These are phyloP conservation scores for Eucalyptus tenuipes DNA, from an alignment of 345 rosid species.

Conservation along the genomic window DNA sequence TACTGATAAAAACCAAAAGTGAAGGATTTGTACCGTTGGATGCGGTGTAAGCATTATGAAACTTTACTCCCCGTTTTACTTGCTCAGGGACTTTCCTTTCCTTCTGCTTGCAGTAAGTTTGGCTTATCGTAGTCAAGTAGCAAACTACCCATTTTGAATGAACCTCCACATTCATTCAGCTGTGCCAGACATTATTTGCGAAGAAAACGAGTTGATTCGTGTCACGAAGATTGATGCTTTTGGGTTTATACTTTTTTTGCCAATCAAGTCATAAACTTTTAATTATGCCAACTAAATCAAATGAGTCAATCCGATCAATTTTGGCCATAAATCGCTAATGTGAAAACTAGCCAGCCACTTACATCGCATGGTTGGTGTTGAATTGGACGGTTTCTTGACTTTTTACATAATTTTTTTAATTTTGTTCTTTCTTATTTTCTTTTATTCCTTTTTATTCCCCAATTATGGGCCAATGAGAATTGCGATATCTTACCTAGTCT, in stretches of 20 bases:
- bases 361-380: fast-evolving
- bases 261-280: too few species aligned
- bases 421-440: not conserved
- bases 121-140: not conserved
- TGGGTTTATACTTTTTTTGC: not conserved
- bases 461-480: fast-evolving
- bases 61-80: not conserved
- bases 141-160: not conserved
- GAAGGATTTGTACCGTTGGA: not conserved
- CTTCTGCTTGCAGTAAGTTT: not conserved
- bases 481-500: not conserved
- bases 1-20: too few species aligned
- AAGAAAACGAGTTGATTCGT: fast-evolving
- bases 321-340: fast-evolving
- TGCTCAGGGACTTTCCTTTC: not conserved
- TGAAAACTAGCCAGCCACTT: fast-evolving
- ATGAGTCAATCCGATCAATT: fast-evolving
- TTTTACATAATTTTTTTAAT: not conserved
- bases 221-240: not conserved
- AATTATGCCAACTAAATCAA: too few species aligned
- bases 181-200: not conserved
- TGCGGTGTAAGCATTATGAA: not conserved
- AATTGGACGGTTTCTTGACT: fast-evolving
- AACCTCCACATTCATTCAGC: not conserved
- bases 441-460: not conserved